These are phyloP conservation scores for Hemerocallis citrina DNA, from an alignment of 106 monocot genomes.

Conservation along the genomic window DNA sequence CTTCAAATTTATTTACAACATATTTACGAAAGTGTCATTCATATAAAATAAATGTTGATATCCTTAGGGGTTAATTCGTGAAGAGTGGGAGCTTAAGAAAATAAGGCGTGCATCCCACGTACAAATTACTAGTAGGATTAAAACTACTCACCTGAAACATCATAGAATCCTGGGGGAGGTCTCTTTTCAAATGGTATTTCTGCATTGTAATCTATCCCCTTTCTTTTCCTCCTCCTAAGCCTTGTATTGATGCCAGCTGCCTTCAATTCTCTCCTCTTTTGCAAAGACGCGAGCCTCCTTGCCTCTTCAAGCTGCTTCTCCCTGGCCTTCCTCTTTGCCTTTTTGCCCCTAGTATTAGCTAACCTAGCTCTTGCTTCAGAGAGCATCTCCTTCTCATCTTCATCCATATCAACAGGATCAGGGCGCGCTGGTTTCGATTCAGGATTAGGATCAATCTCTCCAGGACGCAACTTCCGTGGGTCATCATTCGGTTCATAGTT, in stretches of 20 bases:
- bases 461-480: slow-evolving; percentile 87
- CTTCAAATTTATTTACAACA: no score
- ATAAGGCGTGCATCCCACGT: no score
- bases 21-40: no score
- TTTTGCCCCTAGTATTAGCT: slow-evolving; percentile 93
- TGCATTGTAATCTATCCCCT: slow-evolving; percentile 93
- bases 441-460: slow-evolving; percentile 97
- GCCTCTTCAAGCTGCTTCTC: slow-evolving; percentile 99
- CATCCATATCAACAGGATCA: slow-evolving; percentile 99
- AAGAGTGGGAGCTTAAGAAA: no score
- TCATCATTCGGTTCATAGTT: slow-evolving; percentile 88
- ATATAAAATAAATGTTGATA: no score
- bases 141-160: slow-evolving; percentile 57
- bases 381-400: slow-evolving; percentile 99
- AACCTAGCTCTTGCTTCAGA: slow-evolving; percentile 96
- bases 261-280: slow-evolving; percentile 93
- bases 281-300: slow-evolving; percentile 92
- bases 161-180: slow-evolving; percentile 93
- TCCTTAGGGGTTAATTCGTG: no score
- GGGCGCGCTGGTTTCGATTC: slow-evolving; percentile 97
- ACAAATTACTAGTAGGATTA: no score
- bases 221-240: slow-evolving; percentile 78
- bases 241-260: slow-evolving; percentile 90
- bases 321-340: slow-evolving; percentile 96
- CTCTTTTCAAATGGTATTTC: slow-evolving; percentile 99